Percentiles rank a stretch among this genome's conserved stretches.
Evolutionary conservation across 2,329 filamentous ascomycete genomes (phyloP).

Genomic region (Mycogone perniciosa): DNA sequence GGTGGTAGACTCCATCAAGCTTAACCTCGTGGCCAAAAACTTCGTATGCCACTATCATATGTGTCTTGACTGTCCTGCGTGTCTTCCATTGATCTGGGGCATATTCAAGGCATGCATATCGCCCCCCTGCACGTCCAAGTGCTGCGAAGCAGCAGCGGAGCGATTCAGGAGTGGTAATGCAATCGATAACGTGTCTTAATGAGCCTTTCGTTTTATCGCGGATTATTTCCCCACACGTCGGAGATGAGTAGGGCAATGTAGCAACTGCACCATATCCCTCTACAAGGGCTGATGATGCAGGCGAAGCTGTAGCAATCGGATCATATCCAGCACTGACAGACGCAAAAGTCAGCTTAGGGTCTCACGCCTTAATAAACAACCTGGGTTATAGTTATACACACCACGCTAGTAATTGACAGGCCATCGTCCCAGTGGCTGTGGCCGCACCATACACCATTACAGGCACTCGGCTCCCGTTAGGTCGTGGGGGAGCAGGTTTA

Average conservation of each 20-base stretch:
- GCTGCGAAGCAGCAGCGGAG: slow-evolving; percentile 20
- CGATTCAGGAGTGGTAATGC: slow-evolving; percentile 25
- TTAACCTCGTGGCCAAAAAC: slow-evolving; percentile 4
- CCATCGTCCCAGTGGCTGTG: slow-evolving; percentile 24
- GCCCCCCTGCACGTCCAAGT: slow-evolving; percentile 23
- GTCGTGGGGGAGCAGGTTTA: background rate
- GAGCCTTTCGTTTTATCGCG: background rate
- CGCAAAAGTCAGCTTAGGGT: background rate
- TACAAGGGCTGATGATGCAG: background rate
- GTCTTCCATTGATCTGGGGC: slow-evolving; percentile 17
- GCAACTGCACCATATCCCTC: background rate
- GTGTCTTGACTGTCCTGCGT: slow-evolving; percentile 18
- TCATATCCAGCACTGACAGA: slow-evolving; percentile 3
- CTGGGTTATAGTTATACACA: background rate
- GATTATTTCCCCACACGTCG: background rate
- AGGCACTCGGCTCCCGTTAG: slow-evolving; percentile 6
- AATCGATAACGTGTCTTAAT: slow-evolving; percentile 24
- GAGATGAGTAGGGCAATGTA: background rate
- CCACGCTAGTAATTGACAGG: slow-evolving; percentile 20
- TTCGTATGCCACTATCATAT: slow-evolving; percentile 19
- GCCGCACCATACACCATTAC: slow-evolving; percentile 26
- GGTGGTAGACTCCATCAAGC: background rate
- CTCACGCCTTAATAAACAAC: no score
- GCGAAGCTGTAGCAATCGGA: slow-evolving; percentile 1
- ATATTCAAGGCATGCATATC: slow-evolving; percentile 27